Percentiles rank a stretch among this genome's conserved stretches.
phyloP scores from a whole-genome alignment of 805 yeast genomes.

The Candida koratica region DNA sequence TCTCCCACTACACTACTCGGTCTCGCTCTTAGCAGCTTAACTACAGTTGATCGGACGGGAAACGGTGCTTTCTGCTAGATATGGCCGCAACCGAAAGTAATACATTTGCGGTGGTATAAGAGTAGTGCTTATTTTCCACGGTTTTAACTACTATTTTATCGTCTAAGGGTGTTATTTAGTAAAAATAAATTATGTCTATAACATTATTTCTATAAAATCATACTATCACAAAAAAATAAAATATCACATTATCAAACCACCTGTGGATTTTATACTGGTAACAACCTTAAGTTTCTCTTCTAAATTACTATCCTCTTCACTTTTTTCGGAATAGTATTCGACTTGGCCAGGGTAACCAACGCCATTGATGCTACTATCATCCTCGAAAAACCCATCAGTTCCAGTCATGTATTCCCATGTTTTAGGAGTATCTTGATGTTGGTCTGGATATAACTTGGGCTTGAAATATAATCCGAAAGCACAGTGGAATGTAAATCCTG shows the following conservation, averaged over 20 bases:
- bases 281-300: conserved; percentile 15
- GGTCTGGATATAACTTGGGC: conserved; percentile 13
- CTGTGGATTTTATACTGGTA: conserved; percentile 15
- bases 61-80: too few relatives aligned
- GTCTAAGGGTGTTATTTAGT: too few relatives aligned
- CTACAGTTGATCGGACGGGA: too few relatives aligned
- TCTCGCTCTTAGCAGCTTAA: too few relatives aligned
- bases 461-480: conserved; percentile 13
- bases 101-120: too few relatives aligned
- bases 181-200: too few relatives aligned
- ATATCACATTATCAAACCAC: conserved; percentile 13
- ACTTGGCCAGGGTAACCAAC: conserved; percentile 15
- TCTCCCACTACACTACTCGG: too few relatives aligned
- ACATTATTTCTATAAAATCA: too few relatives aligned
- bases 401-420: conserved; percentile 17
- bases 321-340: conserved; percentile 9
- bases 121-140: too few relatives aligned
- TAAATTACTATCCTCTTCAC: conserved; percentile 9
- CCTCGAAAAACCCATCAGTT: conserved; percentile 17
- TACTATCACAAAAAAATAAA: too few relatives aligned
- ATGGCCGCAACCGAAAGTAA: too few relatives aligned
- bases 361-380: conserved; percentile 13
- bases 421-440: conserved; percentile 13
- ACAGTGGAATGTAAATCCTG: conserved; percentile 12
- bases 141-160: too few relatives aligned